Base-by-base conservation (phyloP, 2,329 filamentous ascomycete genomes). In the Botrytis sinoallii region DNA sequence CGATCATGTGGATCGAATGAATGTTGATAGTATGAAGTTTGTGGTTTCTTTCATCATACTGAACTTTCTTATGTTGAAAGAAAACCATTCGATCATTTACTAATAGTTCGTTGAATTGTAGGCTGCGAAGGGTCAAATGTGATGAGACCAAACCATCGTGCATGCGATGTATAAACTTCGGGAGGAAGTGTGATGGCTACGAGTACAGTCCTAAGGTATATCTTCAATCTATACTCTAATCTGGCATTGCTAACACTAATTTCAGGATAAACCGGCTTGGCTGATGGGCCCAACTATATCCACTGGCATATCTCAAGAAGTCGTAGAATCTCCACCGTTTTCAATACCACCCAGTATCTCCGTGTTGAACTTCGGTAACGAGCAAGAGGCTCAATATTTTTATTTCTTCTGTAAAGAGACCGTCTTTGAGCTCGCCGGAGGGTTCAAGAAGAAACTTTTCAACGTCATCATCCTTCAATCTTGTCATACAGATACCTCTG, bases 371-470 rank as follows among this genome's bases (percentile, higher is more conserved):
- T 77, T 79, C 35, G 70, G 72, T 7, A 71, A 76, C 42, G 63
- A 74, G 64, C 60, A 71, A 40, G 76, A 78, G 46, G 73, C 76
- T 69, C 71, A 66, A 16, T 79, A 79, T 55, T 79, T 78, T 48
- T 64, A 74, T 9, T 66, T 75, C 46, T 79, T 78, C 61, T 73
- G 73, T 60, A 72, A 75, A 42, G 75, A 77, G 64, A 71, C 75
- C 7, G 61, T 74, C 5, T 69, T 63, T 32, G 75, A 77, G 32
- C 65, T 78, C 7, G 73, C 77, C 1, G 75, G 77, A 46, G 29
- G 55, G 70, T 73, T 66, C 59, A 69, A 75, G n/a, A 71, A 66
- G n/a, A 65, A 61, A 22, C 48, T 78, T 5, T 79, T 74, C 72
- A 75, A 75, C 52, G 40, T 65, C 40, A 70, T 79, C 7, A 60